Conservation (phyloP, 2,329 filamentous ascomycete species). For the Cladosporium phlei region DNA sequence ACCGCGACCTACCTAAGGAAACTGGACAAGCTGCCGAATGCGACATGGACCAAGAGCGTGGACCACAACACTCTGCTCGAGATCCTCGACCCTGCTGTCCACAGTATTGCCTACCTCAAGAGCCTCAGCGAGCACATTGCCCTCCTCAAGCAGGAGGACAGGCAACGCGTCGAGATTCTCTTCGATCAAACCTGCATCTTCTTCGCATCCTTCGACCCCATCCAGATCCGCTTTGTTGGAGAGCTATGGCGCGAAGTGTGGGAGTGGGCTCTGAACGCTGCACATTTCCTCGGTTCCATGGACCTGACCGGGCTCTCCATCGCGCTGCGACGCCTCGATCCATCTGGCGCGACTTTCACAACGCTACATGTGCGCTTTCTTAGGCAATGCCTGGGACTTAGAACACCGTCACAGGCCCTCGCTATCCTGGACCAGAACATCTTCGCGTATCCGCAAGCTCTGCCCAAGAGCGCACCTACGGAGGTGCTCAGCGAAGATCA, state of each 20-base stretch:
- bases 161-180: constrained; percentile 36
- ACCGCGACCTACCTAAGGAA: constrained; percentile 33
- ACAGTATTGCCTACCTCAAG: constrained; percentile 57
- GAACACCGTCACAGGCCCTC: constrained; percentile 52
- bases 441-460: constrained; percentile 55
- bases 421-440: constrained; percentile 62
- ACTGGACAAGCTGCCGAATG: constrained; percentile 31
- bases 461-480: constrained; percentile 33
- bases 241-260: constrained; percentile 44
- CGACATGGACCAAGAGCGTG: constrained; percentile 33
- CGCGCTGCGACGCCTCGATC: constrained; percentile 63
- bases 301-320: constrained; percentile 37
- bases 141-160: constrained; percentile 22
- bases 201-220: constrained; percentile 46
- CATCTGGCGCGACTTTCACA: constrained; percentile 62
- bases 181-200: constrained; percentile 48
- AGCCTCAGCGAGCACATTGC: constrained; percentile 41
- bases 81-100: constrained; percentile 51
- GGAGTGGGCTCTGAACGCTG: constrained; percentile 26
- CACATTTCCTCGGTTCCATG: constrained; percentile 14
- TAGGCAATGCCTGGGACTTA: constrained; percentile 52
- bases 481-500: constrained; percentile 39
- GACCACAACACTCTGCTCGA: constrained; percentile 39
- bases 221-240: constrained; percentile 53
- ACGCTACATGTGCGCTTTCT: constrained; percentile 56